These are phyloP conservation scores for Brettanomyces custersianus DNA, from an alignment of 805 yeast genomes.

Conservation along the genomic window DNA sequence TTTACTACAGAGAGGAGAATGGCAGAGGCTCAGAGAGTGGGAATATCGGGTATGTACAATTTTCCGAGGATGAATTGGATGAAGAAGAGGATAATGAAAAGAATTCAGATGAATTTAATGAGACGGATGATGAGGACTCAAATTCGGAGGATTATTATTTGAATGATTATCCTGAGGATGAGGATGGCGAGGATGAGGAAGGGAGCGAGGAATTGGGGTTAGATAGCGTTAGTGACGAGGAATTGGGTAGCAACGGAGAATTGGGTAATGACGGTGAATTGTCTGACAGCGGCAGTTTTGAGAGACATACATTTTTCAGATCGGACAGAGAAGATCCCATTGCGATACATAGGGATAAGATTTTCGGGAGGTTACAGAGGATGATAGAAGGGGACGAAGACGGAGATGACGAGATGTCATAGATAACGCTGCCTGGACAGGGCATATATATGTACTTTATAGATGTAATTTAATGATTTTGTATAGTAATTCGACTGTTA, in stretches of 20 bases:
- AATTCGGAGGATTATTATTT: slow-evolving; percentile 87
- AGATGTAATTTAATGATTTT: too few species aligned
- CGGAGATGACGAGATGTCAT: too few species aligned
- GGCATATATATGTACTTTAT: too few species aligned
- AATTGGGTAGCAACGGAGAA: slow-evolving; percentile 49
- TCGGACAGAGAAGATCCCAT: slow-evolving; percentile 49
- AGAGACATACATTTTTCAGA: slow-evolving; percentile 47
- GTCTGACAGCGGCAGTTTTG: slow-evolving; percentile 10
- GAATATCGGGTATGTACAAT: slow-evolving; percentile 42
- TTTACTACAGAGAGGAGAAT: slow-evolving; percentile 58
- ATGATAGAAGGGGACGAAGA: slow-evolving; percentile 37
- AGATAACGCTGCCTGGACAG: too few species aligned
- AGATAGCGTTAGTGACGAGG: slow-evolving; percentile 76
- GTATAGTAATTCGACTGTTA: too few species aligned
- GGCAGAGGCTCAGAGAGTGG: slow-evolving; percentile 26
- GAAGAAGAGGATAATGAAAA: slow-evolving; percentile 31
- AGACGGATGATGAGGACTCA: slow-evolving; percentile 71
- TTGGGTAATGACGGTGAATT: slow-evolving; percentile 7
- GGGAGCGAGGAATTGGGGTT: slow-evolving; percentile 8
- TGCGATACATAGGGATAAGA: slow-evolving; percentile 55
- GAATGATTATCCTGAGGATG: slow-evolving; percentile 94
- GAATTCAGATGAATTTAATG: slow-evolving; percentile 16
- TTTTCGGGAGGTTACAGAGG: slow-evolving; percentile 46
- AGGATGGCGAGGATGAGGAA: slow-evolving; percentile 48
- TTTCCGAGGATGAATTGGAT: slow-evolving; percentile 44